Base-by-base conservation (phyloP, 31 red algal genomes). In the Porphyra umbilicalis region DNA sequence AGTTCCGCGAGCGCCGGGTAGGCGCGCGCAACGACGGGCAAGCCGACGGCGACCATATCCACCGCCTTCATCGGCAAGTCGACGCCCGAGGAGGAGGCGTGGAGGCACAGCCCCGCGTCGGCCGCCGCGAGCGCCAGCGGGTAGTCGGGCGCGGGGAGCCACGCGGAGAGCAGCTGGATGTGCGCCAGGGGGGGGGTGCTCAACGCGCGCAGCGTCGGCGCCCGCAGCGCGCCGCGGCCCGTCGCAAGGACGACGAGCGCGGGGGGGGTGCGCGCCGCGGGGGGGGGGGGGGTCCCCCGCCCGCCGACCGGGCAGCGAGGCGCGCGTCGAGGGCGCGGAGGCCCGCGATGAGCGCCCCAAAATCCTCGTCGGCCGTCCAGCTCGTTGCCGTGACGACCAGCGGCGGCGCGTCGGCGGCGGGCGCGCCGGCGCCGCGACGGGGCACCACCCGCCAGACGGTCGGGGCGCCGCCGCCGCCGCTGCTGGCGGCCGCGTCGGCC, bases 31-130 rank as follows among this genome's bases (percentile, higher is more conserved):
- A 95, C 25, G 5, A 98, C 96, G 33, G 96, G 96, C 32, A 95
- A 36, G 13, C 93, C 90, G 79, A 81, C 77, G 6, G 79, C 96
- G 36, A 95, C 57, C 93, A 98, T 93, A 79, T 98, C 96, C 10
- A 98, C 90, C 18, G 82, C 96, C 76, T 98, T 98, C 96, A 98
- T 98, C 3, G 96, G 96, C 76, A 98, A 77, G 89, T 98, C 96
- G 34, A 98, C 35, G 18, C 93, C 93, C 20, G 93, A 95, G 2
- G 93, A 95, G 77, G 93, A 95, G 13, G 85, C 79, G 82, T 98
- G 96, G 33, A 98, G 68, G 20, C 82, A 98, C 16, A 98, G 83
- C 5, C 96, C 96, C 29, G 93, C 82, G 34, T 90, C 77, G 35
- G 96, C 90, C 7, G 32, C 32, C 0, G 74, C 74, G 8, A 98